Base-by-base conservation (phyloP, 2,329 filamentous ascomycete genomes). In the Nemania sp. region DNA sequence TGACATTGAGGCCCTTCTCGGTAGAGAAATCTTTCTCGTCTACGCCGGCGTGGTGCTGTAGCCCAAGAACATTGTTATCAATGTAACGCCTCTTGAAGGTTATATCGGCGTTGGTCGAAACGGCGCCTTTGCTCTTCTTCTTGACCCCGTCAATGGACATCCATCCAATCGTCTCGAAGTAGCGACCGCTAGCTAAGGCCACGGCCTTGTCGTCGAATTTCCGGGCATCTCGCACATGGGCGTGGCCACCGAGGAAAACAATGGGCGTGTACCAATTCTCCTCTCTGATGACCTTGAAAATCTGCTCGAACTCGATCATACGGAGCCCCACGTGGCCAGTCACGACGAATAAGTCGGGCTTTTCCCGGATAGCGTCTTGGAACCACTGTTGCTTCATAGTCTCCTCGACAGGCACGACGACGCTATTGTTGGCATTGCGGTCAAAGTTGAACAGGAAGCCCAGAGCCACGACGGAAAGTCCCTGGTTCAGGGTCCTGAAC, bases 361-460 rank as follows among this genome's bases (percentile, higher is more conserved):
- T 88, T 63, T 94, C 88, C n/a, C 81, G 79, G 52, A 97, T 88
- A 6, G 90, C 91, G 51, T 89, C 79, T 63, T 90, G 86, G 67
- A 97, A 97, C 94, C 94, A 99, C 6, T 83, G 73, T 69, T 96
- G 86, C 67, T 90, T 84, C 63, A 97, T 80, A 0, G 90, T 88
- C 7, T 95, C 81, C 61, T 88, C 83, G 2, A 96, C 92, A 0
- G 81, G 82, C 62, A 90, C 86, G 0, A 97, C 90, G 3, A 90
- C 77, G 0, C 90, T 96, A 70, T 97, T 97, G 69, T 96, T 94
- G 51, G 88, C 88, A 70, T 96, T 96, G 15, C 86, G 86, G 1
- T 83, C 90, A 65, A 99, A 99, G 73, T 99, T 86, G 72, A 97
- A 99, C 3, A 99, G 75, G 72, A 99, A 97, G 2, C 94, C 94